Evolutionary conservation across 75 land plant species (phyloP).

Genomic region (Picea sitchensis): DNA sequence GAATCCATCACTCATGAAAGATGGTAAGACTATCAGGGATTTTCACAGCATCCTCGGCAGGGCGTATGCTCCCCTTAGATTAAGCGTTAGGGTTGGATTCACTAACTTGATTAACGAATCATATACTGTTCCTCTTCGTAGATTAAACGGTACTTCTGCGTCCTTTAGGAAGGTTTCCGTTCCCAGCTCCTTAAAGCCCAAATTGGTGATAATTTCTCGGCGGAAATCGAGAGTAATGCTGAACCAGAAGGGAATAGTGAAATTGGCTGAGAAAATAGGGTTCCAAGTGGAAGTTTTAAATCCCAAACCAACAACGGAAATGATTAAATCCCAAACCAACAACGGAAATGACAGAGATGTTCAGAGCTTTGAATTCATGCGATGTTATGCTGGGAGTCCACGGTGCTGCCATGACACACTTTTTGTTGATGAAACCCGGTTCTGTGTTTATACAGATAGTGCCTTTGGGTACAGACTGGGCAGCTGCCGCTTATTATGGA

Average conservation of each 20-base stretch:
- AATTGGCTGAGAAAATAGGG: too few relatives aligned
- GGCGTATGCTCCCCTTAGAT: conserved; percentile 15
- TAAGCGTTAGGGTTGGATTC: conserved; percentile 1
- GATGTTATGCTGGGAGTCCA: too few relatives aligned
- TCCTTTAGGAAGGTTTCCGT: neutral
- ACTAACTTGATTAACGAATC: neutral
- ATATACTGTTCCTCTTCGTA: neutral
- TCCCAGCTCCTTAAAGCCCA: neutral
- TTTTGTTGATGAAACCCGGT: too few relatives aligned
- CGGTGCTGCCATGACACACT: too few relatives aligned
- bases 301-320: too few relatives aligned
- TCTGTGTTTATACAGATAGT: too few relatives aligned
- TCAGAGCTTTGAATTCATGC: too few relatives aligned
- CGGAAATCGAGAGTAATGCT: conserved; percentile 24
- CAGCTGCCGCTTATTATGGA: too few relatives aligned
- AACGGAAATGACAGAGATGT: too few relatives aligned
- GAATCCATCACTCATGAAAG: conserved; percentile 18
- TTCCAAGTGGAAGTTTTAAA: too few relatives aligned
- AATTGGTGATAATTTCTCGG: conserved; percentile 25
- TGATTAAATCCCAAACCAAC: too few relatives aligned
- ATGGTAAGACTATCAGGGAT: conserved; percentile 18
- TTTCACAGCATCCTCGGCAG: conserved; percentile 17
- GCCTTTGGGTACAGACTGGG: too few relatives aligned
- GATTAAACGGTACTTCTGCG: neutral
- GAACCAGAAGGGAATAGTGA: conserved; percentile 23